phyloP scores from a whole-genome alignment of 2,329 filamentous ascomycete species.

The Monilinia polystroma region DNA sequence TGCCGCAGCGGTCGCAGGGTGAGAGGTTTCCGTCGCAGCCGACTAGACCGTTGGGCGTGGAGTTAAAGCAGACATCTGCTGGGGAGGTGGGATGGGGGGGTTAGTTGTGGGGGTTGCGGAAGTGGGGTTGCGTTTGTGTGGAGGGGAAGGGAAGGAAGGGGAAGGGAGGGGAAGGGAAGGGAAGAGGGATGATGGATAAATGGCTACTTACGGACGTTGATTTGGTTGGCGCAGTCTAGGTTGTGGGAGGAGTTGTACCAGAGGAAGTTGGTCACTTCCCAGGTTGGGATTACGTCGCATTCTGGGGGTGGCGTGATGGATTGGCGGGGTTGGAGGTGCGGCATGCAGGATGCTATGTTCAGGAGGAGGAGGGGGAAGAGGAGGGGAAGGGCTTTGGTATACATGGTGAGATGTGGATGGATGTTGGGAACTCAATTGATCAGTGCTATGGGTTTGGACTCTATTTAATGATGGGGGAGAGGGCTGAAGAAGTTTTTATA shows the following conservation, averaged over 20 bases:
- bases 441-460: background rate
- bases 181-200: no score
- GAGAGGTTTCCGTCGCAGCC: background rate
- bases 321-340: background rate
- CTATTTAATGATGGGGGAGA: background rate
- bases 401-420: background rate
- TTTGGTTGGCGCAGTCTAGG: slow-evolving; percentile 1
- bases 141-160: no score
- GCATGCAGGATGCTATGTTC: no score
- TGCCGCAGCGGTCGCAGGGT: background rate
- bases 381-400: background rate
- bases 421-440: background rate
- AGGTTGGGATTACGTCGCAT: slow-evolving; percentile 10
- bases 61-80: background rate
- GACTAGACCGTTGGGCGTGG: background rate
- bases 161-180: no score
- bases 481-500: background rate
- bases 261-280: background rate
- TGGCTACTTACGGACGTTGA: background rate
- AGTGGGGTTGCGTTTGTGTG: no score
- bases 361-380: background rate
- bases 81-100: no score
- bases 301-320: background rate
- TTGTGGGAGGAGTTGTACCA: slow-evolving; percentile 14
- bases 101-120: no score